phyloP scores from a whole-genome alignment of 257 asterid genomes.

The Primulina tabacum region DNA sequence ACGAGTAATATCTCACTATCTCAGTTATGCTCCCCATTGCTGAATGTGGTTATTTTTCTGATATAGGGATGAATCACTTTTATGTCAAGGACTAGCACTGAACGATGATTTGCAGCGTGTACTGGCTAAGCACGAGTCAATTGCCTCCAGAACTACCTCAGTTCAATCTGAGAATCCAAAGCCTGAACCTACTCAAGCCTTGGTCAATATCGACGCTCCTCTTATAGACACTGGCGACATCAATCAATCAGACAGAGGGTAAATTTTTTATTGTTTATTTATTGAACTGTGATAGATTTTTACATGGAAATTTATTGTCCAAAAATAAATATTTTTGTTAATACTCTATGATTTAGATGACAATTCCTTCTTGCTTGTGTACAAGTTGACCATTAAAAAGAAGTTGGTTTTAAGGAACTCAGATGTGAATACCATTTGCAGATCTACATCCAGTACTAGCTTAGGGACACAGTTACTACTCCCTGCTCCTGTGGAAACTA shows the following conservation, averaged over 20 bases:
- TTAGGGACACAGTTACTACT: slow-evolving; percentile 54
- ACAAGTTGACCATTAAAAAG: slow-evolving; percentile 14
- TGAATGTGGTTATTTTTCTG: slow-evolving; percentile 21
- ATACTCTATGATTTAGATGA: slow-evolving; percentile 8
- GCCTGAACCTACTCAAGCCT: slow-evolving; percentile 49
- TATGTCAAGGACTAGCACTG: slow-evolving; percentile 87
- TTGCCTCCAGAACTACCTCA: slow-evolving; percentile 62
- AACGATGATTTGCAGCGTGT: slow-evolving; percentile 95
- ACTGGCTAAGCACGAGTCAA: slow-evolving; percentile 83
- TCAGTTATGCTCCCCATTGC: neutral
- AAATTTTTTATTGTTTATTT: slow-evolving; percentile 25
- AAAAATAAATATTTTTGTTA: slow-evolving; percentile 16
- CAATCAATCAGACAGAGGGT: slow-evolving; percentile 60
- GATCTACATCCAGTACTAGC: slow-evolving; percentile 61
- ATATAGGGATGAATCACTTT: slow-evolving; percentile 83
- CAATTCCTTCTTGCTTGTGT: neutral
- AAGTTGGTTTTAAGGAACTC: neutral
- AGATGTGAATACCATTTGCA: slow-evolving; percentile 29
- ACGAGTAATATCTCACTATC: slow-evolving; percentile 9
- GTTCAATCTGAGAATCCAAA: slow-evolving; percentile 51
- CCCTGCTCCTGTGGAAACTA: slow-evolving; percentile 60
- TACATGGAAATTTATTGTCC: slow-evolving; percentile 6
- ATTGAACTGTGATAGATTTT: slow-evolving; percentile 16
- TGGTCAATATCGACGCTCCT: slow-evolving; percentile 63
- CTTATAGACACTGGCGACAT: slow-evolving; percentile 83